These are phyloP conservation scores for Globisporangium uncinulatum DNA, from an alignment of 352 stramenopile species.

Conservation along the genomic window DNA sequence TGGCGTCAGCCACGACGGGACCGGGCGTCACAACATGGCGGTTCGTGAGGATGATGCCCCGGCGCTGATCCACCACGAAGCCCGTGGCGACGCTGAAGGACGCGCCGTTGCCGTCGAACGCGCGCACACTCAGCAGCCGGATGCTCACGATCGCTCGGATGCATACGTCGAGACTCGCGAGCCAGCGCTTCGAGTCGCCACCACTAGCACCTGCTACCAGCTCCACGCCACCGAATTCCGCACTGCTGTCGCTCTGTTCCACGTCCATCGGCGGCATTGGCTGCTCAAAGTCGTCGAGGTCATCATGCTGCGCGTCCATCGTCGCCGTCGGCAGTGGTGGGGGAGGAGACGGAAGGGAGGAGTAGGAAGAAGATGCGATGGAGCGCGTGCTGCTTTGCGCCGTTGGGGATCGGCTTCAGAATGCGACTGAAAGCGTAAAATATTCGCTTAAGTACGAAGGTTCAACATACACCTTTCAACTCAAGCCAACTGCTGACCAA, in stretches of 20 bases:
- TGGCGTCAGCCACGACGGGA: slow-evolving; percentile 85
- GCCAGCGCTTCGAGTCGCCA: slow-evolving; percentile 66
- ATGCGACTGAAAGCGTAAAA: neutral
- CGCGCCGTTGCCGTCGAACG: slow-evolving; percentile 85
- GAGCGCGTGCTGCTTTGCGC: too few relatives aligned
- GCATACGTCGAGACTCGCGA: slow-evolving; percentile 55
- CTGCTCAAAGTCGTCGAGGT: slow-evolving; percentile 10
- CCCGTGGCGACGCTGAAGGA: slow-evolving; percentile 87
- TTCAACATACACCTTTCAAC: too few relatives aligned
- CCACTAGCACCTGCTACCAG: slow-evolving; percentile 3
- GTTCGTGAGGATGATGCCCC: slow-evolving; percentile 90
- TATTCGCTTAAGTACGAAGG: neutral
- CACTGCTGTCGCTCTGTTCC: slow-evolving; percentile 1
- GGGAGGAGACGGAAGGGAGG: neutral
- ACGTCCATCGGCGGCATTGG: neutral
- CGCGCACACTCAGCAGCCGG: slow-evolving; percentile 75
- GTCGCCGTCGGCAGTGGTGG: neutral
- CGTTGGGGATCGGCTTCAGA: neutral
- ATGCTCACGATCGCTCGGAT: slow-evolving; percentile 87
- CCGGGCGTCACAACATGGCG: slow-evolving; percentile 89
- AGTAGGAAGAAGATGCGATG: neutral
- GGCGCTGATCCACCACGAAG: slow-evolving; percentile 88
- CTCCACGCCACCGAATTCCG: slow-evolving; percentile 18
- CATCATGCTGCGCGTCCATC: slow-evolving; percentile 15
- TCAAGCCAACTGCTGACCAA: too few relatives aligned